Evolutionary conservation across 257 asterid species (phyloP).

Genomic region (Paulownia fortunei): DNA sequence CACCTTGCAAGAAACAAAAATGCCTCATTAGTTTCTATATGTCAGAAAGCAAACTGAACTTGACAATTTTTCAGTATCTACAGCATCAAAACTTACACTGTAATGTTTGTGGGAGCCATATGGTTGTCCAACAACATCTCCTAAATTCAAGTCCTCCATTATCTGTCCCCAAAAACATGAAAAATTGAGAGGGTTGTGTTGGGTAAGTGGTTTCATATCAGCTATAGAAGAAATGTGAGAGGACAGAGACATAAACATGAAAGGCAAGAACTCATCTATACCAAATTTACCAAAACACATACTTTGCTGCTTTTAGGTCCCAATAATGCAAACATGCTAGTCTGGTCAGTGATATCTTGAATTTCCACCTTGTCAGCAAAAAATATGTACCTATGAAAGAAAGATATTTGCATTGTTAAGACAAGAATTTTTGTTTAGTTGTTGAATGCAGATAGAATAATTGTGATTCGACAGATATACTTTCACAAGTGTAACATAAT

Average conservation of each 20-base stretch:
- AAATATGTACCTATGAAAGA: conserved; percentile 77
- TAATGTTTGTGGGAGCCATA: conserved; percentile 92
- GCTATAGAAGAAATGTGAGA: conserved; percentile 26
- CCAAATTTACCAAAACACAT: conserved; percentile 35
- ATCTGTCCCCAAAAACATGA: conserved; percentile 62
- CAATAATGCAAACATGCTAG: conserved; percentile 74
- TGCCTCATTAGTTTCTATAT: conserved; percentile 7
- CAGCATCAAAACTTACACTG: conserved; percentile 53
- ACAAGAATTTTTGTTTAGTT: neutral
- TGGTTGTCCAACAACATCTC: conserved; percentile 79
- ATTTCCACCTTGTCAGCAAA: conserved; percentile 93
- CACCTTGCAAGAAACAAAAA: conserved; percentile 18
- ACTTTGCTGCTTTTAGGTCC: conserved; percentile 86
- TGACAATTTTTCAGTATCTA: conserved; percentile 22
- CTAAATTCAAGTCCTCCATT: conserved; percentile 75
- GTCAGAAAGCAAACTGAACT: neutral
- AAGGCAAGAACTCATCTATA: conserved; percentile 13
- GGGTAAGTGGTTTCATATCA: no score
- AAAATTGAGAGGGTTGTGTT: no score
- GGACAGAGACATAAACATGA: conserved; percentile 31
- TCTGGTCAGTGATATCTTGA: conserved; percentile 79
- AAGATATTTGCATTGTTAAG: conserved; percentile 20
- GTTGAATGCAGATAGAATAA: conserved; percentile 5
- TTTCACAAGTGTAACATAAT: neutral
- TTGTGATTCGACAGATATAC: neutral